phyloP scores from a whole-genome alignment of 2,329 filamentous ascomycete genomes.

The Claviceps pazoutovae region DNA sequence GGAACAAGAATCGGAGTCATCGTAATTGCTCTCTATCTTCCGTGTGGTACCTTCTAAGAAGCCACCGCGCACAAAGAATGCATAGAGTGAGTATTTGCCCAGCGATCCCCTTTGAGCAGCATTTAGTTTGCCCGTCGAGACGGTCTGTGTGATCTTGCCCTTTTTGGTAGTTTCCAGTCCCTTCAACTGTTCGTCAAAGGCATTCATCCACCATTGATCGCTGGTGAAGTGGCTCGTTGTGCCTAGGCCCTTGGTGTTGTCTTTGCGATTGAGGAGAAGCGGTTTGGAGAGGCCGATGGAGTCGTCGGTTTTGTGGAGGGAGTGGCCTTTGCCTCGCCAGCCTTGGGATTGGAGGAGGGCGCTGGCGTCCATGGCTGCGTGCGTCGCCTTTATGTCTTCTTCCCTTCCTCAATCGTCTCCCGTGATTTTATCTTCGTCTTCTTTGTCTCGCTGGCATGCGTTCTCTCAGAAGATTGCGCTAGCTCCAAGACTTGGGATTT shows the following conservation, averaged over 20 bases:
- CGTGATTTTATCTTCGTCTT: no score
- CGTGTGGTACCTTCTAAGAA: slow-evolving; percentile 56
- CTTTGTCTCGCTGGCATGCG: no score
- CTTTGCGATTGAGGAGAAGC: slow-evolving; percentile 69
- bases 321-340: slow-evolving; percentile 81
- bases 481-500: no score
- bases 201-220: slow-evolving; percentile 95
- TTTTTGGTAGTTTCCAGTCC: slow-evolving; percentile 53
- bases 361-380: slow-evolving; percentile 58
- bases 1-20: not conserved
- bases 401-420: not conserved
- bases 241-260: slow-evolving; percentile 68
- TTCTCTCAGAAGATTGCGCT: no score
- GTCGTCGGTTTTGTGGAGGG: slow-evolving; percentile 62
- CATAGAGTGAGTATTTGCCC: slow-evolving; percentile 56
- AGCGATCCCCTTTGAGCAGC: slow-evolving; percentile 38
- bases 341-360: slow-evolving; percentile 74
- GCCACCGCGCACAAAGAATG: slow-evolving; percentile 73
- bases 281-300: slow-evolving; percentile 68
- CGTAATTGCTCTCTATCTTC: slow-evolving; percentile 12
- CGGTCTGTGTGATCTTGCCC: slow-evolving; percentile 42
- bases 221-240: slow-evolving; percentile 53
- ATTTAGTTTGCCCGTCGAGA: slow-evolving; percentile 39
- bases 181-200: slow-evolving; percentile 82
- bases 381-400: not conserved